Evolutionary conservation across 768 basidiomycete species (phyloP), one percentile per base, ranked within the genome.

Genomic region (Hemileccinum impolitum): DNA sequence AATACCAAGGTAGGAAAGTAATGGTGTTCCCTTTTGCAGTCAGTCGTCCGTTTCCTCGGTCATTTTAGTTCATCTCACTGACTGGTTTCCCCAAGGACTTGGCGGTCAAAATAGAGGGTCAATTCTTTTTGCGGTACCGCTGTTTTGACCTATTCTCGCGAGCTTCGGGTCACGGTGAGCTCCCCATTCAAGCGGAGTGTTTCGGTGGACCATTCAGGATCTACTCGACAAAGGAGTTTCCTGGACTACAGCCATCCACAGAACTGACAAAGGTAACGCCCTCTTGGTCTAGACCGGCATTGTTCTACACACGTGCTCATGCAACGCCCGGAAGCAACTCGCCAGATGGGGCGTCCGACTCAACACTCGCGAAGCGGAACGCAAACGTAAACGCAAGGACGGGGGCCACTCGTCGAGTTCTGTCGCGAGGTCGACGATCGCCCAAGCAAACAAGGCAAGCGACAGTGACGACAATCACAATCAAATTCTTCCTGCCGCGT

Each of bases 161-260:
- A 53, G 59, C 51, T 42, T 59, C 51, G 69, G 48, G 63, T 44
- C 39, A 58, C 50, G 39, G 58, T 11, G 66, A 67, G 35, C 55
- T 67, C 2, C 75, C 76, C 13, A 68, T 85, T 18, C 75, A 82
- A 55, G 77, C 84, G n/a, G 83, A 87, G 54, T 74, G 78, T 40
- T 83, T 77, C 51, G 84, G 87, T 4, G 83, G 82, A 0, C 61
- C 77, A 9, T 88, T 88, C 71, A 75, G 73, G 57, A 78, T 88
- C 15, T 86, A 84, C 59, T 83, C 84, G 17, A 86, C 87, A 1
- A 81, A 85, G 53, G 82, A 84, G 65, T 88, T 87, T 62, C 87
- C 86, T 1, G 85, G 87, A 2, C 60, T 88, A 34, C 75, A 72
- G 30, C 76, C 84, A 2, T 86, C 85, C 6, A 88, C 86, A 0